Percentiles rank a stretch among this genome's conserved stretches.
These are phyloP conservation scores for Gyromitra esculenta DNA, from an alignment of 2,329 filamentous ascomycete genomes.

Conservation along the genomic window DNA sequence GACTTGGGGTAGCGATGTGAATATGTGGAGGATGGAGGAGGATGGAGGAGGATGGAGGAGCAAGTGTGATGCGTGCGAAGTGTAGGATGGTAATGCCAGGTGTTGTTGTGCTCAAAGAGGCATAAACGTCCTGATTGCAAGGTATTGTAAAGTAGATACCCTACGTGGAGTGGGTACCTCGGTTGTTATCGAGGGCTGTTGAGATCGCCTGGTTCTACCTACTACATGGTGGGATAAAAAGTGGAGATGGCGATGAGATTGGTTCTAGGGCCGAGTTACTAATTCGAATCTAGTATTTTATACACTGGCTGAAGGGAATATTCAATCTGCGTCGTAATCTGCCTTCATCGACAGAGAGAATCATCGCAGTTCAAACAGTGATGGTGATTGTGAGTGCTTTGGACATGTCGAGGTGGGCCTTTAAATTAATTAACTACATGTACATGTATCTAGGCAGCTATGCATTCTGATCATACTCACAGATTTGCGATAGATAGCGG, in stretches of 20 bases:
- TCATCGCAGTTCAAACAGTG: too few relatives aligned
- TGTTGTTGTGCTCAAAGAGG: neutral
- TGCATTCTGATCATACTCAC: neutral
- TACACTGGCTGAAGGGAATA: too few relatives aligned
- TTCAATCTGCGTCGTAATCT: too few relatives aligned
- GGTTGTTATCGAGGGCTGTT: conserved; percentile 3
- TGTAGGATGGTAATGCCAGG: too few relatives aligned
- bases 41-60: too few relatives aligned
- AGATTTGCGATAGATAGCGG: conserved; percentile 6
- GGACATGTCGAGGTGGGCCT: neutral
- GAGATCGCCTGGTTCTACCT: neutral
- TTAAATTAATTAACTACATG: neutral
- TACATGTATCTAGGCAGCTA: neutral
- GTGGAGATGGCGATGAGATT: neutral
- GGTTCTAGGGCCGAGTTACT: neutral
- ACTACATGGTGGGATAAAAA: neutral
- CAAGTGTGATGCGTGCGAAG: too few relatives aligned
- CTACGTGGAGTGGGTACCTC: neutral
- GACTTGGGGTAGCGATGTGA: neutral
- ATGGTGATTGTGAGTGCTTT: too few relatives aligned
- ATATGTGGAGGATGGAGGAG: too few relatives aligned
- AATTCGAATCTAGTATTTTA: too few relatives aligned
- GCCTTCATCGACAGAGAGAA: too few relatives aligned
- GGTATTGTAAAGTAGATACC: neutral
- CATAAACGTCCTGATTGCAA: neutral